Base-by-base conservation (phyloP, 768 basidiomycete genomes). In the Pisolithus albus region DNA sequence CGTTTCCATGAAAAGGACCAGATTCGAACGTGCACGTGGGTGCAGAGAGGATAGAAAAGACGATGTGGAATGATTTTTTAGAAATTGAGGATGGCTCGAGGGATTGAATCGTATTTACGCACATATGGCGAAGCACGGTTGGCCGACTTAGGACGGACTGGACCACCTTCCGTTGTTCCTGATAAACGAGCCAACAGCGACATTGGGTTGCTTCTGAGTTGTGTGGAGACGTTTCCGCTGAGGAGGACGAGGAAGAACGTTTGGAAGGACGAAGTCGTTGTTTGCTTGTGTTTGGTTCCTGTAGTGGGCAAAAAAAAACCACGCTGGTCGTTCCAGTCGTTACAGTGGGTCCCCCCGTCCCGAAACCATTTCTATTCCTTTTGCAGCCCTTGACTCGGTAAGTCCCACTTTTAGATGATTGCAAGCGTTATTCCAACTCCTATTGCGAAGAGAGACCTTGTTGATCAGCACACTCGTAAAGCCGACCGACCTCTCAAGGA, bases 41-140 rank as follows among this genome's bases (percentile, higher is more conserved):
- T 28, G 37, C 45, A 5, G 46, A 23, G 34, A 9, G 18, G 30
- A 9, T 11, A 43, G 24, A 23, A 13, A 44, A 52, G 36, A 41
- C 46, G 32, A 19, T 37, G 37, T 13, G 21, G 16, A 42, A 30
- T 15, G 19, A 18, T 26, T 42, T 54, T 58, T 55, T 56, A 63
- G 63, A 51, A 56, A 59, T 46, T 55, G 55, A 55, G 45, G 45
- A 16, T 58, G 52, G 49, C 49, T 53, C 52, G 50, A 55, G 57
- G 54, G 65, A 52, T 60, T 56, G 67, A 68, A 64, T 61, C 46
- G 64, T 57, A 59, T 52, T 32, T 65, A 67, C 66, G 65, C 65
- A 67, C 66, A 59, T 67, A 67, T 45, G 67, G 66, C 62, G 66
- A 67, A 46, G 37, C 52, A 55, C 66, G 57, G 53, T 53, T 65